Percentiles rank a stretch among this genome's conserved stretches.
These are phyloP conservation scores for Mycena haematopus DNA, from an alignment of 768 basidiomycete genomes.

Conservation along the genomic window DNA sequence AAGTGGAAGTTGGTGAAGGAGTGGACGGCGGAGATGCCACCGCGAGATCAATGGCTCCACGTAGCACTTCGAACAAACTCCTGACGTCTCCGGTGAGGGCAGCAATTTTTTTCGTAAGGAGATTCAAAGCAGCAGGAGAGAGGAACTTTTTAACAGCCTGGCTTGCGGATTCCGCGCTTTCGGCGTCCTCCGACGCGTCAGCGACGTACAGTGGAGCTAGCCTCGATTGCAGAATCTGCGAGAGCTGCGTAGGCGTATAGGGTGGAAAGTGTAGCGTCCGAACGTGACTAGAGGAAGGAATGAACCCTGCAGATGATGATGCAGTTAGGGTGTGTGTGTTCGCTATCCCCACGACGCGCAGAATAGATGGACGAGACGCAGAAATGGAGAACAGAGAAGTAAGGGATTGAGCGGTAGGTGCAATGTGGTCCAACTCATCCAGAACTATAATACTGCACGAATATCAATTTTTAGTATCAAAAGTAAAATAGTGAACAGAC, in stretches of 20 bases:
- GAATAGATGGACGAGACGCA: constrained; percentile 51
- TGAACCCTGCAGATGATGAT: constrained; percentile 45
- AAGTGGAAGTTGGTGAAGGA: constrained; percentile 26
- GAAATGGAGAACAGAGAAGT: constrained; percentile 73
- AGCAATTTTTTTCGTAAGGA: constrained; percentile 83
- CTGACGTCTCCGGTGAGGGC: constrained; percentile 85
- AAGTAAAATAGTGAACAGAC: constrained; percentile 41
- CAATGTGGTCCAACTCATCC: constrained; percentile 88
- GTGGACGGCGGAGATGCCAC: constrained; percentile 38
- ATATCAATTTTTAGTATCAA: constrained; percentile 26
- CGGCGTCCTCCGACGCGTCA: constrained; percentile 38
- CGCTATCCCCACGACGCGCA: constrained; percentile 85
- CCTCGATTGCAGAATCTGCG: constrained; percentile 70
- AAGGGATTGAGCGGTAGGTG: constrained; percentile 63
- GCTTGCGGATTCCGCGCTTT: constrained; percentile 24
- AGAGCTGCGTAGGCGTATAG: constrained; percentile 75
- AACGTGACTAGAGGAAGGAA: constrained; percentile 48
- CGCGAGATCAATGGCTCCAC: constrained; percentile 79
- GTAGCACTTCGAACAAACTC: constrained; percentile 78
- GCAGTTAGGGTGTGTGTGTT: constrained; percentile 87
- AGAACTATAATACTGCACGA: constrained; percentile 71
- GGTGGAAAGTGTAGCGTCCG: constrained; percentile 82
- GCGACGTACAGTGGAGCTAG: constrained; percentile 57
- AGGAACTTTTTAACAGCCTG: constrained; percentile 57
- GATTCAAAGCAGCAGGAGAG: constrained; percentile 64